A percentile compares a stretch with the other conserved stretches of the same genome.
Conservation (phyloP, 352 stramenopile genomes). For the Blastocystis sp. region DNA sequence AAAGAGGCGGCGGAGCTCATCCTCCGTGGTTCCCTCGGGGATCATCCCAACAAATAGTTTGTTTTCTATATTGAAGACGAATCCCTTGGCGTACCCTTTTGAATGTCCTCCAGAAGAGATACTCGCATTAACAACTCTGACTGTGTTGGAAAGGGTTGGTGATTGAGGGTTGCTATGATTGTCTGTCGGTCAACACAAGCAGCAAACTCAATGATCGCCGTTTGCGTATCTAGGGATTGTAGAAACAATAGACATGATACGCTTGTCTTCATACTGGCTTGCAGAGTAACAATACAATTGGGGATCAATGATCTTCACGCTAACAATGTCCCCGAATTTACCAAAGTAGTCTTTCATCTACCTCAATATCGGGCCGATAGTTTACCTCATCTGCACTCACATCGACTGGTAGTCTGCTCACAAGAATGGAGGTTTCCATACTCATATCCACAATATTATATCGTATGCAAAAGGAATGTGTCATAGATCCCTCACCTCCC, state of each 20-base stretch:
- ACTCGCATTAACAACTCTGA: background rate
- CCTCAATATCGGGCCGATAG: background rate
- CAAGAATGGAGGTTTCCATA: background rate
- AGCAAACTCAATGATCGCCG: background rate
- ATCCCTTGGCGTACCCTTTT: background rate
- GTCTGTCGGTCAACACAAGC: background rate
- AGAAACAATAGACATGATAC: background rate
- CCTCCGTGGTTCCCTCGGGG: background rate
- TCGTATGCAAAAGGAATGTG: too few species aligned
- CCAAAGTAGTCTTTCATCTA: background rate
- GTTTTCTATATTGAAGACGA: background rate
- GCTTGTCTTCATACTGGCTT: background rate
- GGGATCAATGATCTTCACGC: background rate
- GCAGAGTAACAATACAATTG: background rate
- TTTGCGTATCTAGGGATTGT: background rate
- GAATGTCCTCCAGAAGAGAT: background rate
- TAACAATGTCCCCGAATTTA: background rate
- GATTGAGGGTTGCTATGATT: background rate
- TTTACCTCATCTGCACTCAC: background rate
- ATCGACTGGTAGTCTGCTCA: background rate
- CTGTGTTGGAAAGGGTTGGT: background rate
- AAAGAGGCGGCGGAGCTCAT: background rate
- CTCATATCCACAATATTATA: too few species aligned
- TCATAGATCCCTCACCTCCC: too few species aligned
- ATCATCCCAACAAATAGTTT: conserved; percentile 38